phyloP scores from a whole-genome alignment of 768 basidiomycete species.

The Gloeopeniophorella convolvens region DNA sequence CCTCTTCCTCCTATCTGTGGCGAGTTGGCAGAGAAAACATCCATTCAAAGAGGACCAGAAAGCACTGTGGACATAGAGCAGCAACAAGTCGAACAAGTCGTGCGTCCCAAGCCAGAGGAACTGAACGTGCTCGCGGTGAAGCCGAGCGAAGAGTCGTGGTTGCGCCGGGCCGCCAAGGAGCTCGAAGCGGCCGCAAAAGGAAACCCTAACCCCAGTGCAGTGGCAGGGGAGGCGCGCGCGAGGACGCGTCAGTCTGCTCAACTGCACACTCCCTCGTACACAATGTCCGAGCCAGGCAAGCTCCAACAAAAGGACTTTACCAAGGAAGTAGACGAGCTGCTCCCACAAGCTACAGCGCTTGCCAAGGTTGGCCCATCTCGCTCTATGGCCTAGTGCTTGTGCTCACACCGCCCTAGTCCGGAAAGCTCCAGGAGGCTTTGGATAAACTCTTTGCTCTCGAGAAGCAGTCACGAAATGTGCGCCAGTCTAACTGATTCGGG shows the following conservation, averaged over 20 bases:
- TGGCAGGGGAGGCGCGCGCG: conserved; percentile 12
- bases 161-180: background rate
- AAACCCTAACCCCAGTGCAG: conserved; percentile 17
- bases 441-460: conserved; percentile 87
- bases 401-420: conserved; percentile 43
- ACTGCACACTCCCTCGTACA: conserved; percentile 26
- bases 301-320: conserved; percentile 84
- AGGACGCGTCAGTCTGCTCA: conserved; percentile 32
- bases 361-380: conserved; percentile 55
- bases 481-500: conserved; percentile 23
- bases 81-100: background rate
- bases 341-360: conserved; percentile 60
- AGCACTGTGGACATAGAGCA: too few species aligned
- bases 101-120: background rate
- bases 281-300: conserved; percentile 71
- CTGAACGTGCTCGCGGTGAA: background rate
- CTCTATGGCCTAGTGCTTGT: background rate
- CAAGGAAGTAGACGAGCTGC: conserved; percentile 67
- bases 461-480: conserved; percentile 93
- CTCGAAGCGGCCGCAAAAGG: conserved; percentile 9
- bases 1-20: background rate
- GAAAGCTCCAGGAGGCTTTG: conserved; percentile 76
- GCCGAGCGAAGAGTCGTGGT: background rate
- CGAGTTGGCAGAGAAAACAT: background rate
- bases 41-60: too few species aligned